Evolutionary conservation across 2,329 filamentous ascomycete genomes (phyloP).

Genomic region (Arthrobotrys musiformis): DNA sequence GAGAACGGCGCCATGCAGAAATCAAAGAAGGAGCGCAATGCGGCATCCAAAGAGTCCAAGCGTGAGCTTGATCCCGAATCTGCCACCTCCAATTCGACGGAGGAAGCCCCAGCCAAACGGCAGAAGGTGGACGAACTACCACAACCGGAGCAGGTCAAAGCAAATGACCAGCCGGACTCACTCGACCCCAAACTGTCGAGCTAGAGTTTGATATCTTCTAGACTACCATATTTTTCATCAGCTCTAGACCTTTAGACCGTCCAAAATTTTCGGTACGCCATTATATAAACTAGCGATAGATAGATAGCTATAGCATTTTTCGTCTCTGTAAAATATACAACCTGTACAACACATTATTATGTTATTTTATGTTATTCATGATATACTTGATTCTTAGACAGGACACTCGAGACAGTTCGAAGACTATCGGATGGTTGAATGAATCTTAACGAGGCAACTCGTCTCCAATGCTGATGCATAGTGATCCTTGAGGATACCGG

Average conservation of each 20-base stretch:
- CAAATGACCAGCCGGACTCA: slow-evolving; percentile 3
- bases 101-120: slow-evolving; percentile 60
- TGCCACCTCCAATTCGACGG: slow-evolving; percentile 56
- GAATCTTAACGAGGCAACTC: neutral
- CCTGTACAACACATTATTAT: slow-evolving; percentile 22
- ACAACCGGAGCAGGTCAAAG: slow-evolving; percentile 2
- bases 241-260: neutral
- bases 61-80: slow-evolving; percentile 64
- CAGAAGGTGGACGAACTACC: slow-evolving; percentile 44
- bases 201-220: neutral
- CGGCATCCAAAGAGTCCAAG: slow-evolving; percentile 62
- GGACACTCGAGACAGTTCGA: too few species aligned
- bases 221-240: neutral
- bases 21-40: slow-evolving; percentile 71
- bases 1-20: slow-evolving; percentile 71
- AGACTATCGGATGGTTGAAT: too few species aligned
- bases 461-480: slow-evolving; percentile 28
- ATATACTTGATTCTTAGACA: too few species aligned
- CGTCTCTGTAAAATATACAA: slow-evolving; percentile 7
- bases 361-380: too few species aligned
- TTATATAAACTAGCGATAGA: neutral
- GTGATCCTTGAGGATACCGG: neutral
- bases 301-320: neutral
- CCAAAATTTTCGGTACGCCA: neutral
- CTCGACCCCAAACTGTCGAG: slow-evolving; percentile 17